A percentile compares a stretch with the other conserved stretches of the same genome.
These are phyloP conservation scores for Saccharomyces pastorianus DNA, from an alignment of 1,139 yeast genomes.

Conservation along the genomic window DNA sequence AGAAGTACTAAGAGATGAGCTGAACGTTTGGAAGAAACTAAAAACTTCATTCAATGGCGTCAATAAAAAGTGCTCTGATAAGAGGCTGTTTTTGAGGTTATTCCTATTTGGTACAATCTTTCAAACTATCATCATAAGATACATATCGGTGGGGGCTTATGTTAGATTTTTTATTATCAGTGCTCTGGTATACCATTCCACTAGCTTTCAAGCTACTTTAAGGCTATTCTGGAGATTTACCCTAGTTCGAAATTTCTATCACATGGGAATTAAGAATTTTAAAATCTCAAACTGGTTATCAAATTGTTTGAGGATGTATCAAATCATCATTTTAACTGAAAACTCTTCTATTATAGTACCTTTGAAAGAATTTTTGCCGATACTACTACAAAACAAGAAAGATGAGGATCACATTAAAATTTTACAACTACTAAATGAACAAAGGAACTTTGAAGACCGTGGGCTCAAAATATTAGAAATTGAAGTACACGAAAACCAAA, in stretches of 20 bases:
- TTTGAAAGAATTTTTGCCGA: neutral
- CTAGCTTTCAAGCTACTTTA: slow-evolving; percentile 25
- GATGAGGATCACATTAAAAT: neutral
- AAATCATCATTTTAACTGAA: slow-evolving; percentile 3
- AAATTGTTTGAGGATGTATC: neutral
- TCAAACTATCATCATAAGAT: slow-evolving; percentile 12
- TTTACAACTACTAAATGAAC: neutral
- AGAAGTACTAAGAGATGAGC: slow-evolving; percentile 15
- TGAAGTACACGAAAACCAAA: slow-evolving; percentile 20
- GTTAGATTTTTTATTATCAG: slow-evolving; percentile 6
- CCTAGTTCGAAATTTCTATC: slow-evolving; percentile 15
- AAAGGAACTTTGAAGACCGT: neutral
- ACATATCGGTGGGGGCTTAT: slow-evolving; percentile 12
- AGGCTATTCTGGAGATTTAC: slow-evolving; percentile 25
- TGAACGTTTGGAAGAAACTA: slow-evolving; percentile 6
- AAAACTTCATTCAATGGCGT: neutral
- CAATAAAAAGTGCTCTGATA: neutral
- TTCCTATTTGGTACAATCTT: slow-evolving; percentile 8
- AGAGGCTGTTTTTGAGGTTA: neutral
- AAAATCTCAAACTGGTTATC: slow-evolving; percentile 1
- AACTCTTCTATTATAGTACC: neutral
- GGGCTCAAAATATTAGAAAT: slow-evolving; percentile 13
- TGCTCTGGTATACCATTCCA: slow-evolving; percentile 19
- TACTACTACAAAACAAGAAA: neutral
- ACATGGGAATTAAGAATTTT: slow-evolving; percentile 7